Base-by-base conservation (phyloP, 2,329 filamentous ascomycete genomes). In the Fusarium sp. region DNA sequence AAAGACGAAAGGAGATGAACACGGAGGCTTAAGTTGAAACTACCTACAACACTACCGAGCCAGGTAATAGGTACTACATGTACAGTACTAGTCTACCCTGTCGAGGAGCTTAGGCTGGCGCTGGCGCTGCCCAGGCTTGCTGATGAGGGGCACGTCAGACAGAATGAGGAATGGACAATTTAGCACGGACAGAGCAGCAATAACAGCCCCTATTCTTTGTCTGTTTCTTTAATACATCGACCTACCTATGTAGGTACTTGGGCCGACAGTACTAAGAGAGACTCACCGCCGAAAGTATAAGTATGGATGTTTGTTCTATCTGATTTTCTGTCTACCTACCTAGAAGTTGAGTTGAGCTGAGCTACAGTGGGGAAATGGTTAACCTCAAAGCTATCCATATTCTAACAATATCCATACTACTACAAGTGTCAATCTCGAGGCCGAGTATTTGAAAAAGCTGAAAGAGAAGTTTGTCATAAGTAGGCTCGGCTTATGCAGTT, bases 81-180 rank as follows among this genome's bases (percentile, higher is more conserved):
- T 48, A 29, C 8, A 30, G 41, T 27, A 46, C 38, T 30, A 38
- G 18, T 30, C n/a, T n/a, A 67, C 58, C 65, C 63, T 63, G 65
- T 59, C 48, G 51, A 43, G 65, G 47, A 53, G 54, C 30, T 60
- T 29, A 25, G 49, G 49, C n/a, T 29, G 34, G 49, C 7, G 49
- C 34, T 29, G 34, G 49, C 7, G n/a, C 32, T 53, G 34, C 49
- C 49, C 34, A 53, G 49, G 22, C 49, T 20, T 25, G 61, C 48
- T 61, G 63, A 58, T 63, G 71, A 73, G 71, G 71, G 71, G 71
- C 71, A 74, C 56, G 60, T 72, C 66, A 62, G 71, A 73, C 61
- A 64, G 65, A 68, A 71, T 62, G 44, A 54, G 70, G 70, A 60
- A 67, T 71, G 59, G 69, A 61, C 60, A 57, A 40, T 57, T 49